Conservation (phyloP, 805 yeast species). For the Metschnikowia anglica region DNA sequence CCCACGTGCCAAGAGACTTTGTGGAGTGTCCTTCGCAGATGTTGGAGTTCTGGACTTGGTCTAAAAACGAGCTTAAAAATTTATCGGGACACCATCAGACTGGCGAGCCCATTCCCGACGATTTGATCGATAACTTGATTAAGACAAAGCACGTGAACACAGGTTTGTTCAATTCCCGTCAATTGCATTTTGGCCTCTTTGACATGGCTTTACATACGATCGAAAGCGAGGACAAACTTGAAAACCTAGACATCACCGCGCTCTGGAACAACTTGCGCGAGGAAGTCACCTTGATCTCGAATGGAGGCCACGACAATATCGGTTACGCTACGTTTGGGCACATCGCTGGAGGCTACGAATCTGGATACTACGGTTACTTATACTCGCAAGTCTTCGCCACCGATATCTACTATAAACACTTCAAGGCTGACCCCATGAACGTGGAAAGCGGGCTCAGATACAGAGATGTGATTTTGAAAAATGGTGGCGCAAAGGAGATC, state of each 20-base stretch:
- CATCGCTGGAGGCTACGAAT: slow-evolving; percentile 77
- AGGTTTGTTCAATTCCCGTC: slow-evolving; percentile 69
- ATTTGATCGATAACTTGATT: slow-evolving; percentile 16
- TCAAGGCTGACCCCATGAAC: slow-evolving; percentile 67
- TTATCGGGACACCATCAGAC: slow-evolving; percentile 68
- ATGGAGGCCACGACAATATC: slow-evolving; percentile 54
- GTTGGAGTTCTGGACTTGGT: slow-evolving; percentile 89
- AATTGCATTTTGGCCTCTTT: slow-evolving; percentile 73
- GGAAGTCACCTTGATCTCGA: slow-evolving; percentile 57
- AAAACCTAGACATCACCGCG: slow-evolving; percentile 46
- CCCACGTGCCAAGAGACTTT: slow-evolving; percentile 78
- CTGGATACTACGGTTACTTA: slow-evolving; percentile 83
- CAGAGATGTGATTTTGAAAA: slow-evolving; percentile 64
- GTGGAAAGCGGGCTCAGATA: slow-evolving; percentile 60
- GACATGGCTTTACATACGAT: slow-evolving; percentile 70
- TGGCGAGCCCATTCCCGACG: slow-evolving; percentile 55
- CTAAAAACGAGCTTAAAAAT: slow-evolving; percentile 52
- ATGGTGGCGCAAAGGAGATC: slow-evolving; percentile 75
- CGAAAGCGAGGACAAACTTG: slow-evolving; percentile 40
- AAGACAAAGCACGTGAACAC: slow-evolving; percentile 54
- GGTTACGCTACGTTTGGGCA: slow-evolving; percentile 82
- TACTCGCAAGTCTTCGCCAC: slow-evolving; percentile 86
- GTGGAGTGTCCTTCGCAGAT: slow-evolving; percentile 91
- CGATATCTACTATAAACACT: slow-evolving; percentile 73
- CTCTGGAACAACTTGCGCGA: slow-evolving; percentile 68